Evolutionary conservation across 2,329 filamentous ascomycete genomes (phyloP), one percentile per base, ranked within the genome.

Genomic region (Knoxdaviesia proteae): DNA sequence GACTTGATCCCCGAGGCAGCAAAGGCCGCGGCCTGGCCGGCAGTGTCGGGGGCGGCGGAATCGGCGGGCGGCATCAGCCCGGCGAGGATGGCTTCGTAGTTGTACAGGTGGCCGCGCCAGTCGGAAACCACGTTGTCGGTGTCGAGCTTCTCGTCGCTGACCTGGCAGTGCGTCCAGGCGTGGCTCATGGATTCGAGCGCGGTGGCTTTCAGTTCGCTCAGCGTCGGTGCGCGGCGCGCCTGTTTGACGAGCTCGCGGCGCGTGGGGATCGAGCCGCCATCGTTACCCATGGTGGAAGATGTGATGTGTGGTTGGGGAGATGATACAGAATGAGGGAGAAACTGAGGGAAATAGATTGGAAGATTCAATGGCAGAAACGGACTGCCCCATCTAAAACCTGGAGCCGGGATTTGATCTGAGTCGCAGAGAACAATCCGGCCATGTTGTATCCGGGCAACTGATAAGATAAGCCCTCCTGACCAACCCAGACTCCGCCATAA

Each of bases 221-320:
- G 71, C 34, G 82, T 92, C 29, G 81, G 82, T 42, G 77, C 71
- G 52, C 84, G 81, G 37, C 87, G 84, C 32, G 87, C 84, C 59
- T 88, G 80, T 61, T 93, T 93, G 58, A 98, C 90, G 39, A 98
- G 82, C 61, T 98, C 92, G 54, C 86, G 81, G 33, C 92, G 83
- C 48, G 81, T 96, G 5, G 90, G 90, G 51, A 98, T 98, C 51
- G 84, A 88, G 57, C 90, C 90, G 51, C 90, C 90, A 58, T 98
- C 90, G 63, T 98, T 98, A 57, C 90, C 90, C 90, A 98, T 94
- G 52, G 42, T 56, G 49, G n/a, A 29, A 34, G 44, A n/a, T 39
- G 10, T 40, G 34, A 20, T 38, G n/a, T n/a, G n/a, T 33, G 37
- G 29, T 39, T 8, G 34, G 20, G 7, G 37, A 35, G 35, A 39